Conservation (phyloP, 2,329 filamentous ascomycete genomes). For the Zymoseptoria tritici region DNA sequence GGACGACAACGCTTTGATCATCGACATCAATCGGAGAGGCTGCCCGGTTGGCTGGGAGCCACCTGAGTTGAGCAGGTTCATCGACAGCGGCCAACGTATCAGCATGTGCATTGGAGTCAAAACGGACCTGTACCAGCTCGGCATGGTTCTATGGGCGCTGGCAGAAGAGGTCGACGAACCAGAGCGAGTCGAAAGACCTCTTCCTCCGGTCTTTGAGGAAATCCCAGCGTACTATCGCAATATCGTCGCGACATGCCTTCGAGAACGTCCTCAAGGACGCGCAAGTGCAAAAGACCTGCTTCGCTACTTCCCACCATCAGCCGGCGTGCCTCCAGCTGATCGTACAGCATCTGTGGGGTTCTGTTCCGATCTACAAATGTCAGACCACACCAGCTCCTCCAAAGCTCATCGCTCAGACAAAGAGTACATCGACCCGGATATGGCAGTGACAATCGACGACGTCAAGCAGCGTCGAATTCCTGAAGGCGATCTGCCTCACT, state of each 20-base stretch:
- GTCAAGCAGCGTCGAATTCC: slow-evolving; percentile 25
- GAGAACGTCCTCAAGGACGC: slow-evolving; percentile 63
- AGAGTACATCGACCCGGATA: slow-evolving; percentile 42
- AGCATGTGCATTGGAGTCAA: slow-evolving; percentile 98
- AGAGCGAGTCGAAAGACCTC: slow-evolving; percentile 65
- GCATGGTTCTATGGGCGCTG: slow-evolving; percentile 93
- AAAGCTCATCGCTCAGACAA: slow-evolving; percentile 35
- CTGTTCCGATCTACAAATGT: slow-evolving; percentile 21
- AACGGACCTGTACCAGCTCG: slow-evolving; percentile 89
- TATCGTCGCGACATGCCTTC: slow-evolving; percentile 70
- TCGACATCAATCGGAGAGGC: slow-evolving; percentile 95
- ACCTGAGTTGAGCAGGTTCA: slow-evolving; percentile 77
- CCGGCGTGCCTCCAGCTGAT: slow-evolving; percentile 9
- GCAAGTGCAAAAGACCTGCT: slow-evolving; percentile 67
- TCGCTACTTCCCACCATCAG: slow-evolving; percentile 52
- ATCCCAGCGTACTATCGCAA: slow-evolving; percentile 73
- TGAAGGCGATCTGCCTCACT: slow-evolving; percentile 1
- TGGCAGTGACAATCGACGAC: slow-evolving; percentile 39
- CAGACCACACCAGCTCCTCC: slow-evolving; percentile 31
- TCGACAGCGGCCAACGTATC: slow-evolving; percentile 81
- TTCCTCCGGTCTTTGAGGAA: slow-evolving; percentile 49
- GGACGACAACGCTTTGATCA: slow-evolving; percentile 82
- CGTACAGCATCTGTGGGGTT: slow-evolving; percentile 7
- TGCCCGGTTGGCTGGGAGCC: slow-evolving; percentile 98
- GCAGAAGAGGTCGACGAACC: slow-evolving; percentile 85